Conservation (phyloP, 1,284 basidiomycete genomes). For the Paramarasmius palmivorus region DNA sequence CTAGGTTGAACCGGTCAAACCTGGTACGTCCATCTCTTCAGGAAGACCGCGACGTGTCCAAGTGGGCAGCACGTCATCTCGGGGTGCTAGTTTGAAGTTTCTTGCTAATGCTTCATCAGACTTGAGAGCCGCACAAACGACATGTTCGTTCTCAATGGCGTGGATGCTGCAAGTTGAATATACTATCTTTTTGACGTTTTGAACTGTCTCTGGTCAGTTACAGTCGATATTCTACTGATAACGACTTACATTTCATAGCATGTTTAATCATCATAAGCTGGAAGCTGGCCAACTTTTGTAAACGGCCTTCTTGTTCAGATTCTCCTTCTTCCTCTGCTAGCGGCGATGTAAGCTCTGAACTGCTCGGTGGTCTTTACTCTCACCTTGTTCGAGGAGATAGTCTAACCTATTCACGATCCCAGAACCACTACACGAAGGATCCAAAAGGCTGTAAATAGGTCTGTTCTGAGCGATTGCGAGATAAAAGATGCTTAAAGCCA, state of each 20-base stretch:
- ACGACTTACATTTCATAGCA: conserved; percentile 86
- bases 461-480: background rate
- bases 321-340: conserved; percentile 50
- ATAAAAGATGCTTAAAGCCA: conserved; percentile 10
- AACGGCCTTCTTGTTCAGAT: conserved; percentile 59
- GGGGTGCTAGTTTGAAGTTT: conserved; percentile 69
- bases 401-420: conserved; percentile 91
- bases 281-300: conserved; percentile 83
- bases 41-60: conserved; percentile 80
- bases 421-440: conserved; percentile 93
- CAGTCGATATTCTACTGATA: conserved; percentile 91
- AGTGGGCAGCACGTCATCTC: conserved; percentile 64
- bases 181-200: conserved; percentile 77
- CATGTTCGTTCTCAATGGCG: conserved; percentile 85
- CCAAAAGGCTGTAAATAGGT: conserved; percentile 62
- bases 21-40: conserved; percentile 56
- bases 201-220: conserved; percentile 48
- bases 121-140: conserved; percentile 63
- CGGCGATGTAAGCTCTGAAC: conserved; percentile 4
- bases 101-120: conserved; percentile 64
- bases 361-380: conserved; percentile 14
- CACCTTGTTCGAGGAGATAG: conserved; percentile 74
- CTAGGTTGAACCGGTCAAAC: conserved; percentile 28
- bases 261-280: conserved; percentile 94
- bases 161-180: conserved; percentile 98